Conservation (phyloP, 345 rosid species). For the Populus euphratica region DNA sequence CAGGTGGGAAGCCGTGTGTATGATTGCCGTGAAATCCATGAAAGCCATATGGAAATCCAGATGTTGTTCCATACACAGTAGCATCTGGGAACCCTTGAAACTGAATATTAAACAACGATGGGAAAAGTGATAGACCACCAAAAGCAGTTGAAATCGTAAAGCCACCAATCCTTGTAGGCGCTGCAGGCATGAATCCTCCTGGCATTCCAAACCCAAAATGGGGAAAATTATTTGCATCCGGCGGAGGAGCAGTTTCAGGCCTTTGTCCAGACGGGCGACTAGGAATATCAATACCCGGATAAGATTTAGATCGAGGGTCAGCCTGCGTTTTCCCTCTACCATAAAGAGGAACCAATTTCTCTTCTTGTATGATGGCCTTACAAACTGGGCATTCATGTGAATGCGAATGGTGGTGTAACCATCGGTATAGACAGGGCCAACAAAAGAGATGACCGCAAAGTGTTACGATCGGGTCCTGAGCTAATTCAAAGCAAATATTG, state of each 20-base stretch:
- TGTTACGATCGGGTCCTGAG: slow-evolving; percentile 84
- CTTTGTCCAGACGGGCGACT: slow-evolving; percentile 69
- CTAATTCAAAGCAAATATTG: slow-evolving; percentile 89
- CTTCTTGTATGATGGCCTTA: slow-evolving; percentile 86
- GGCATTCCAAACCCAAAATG: slow-evolving; percentile 59
- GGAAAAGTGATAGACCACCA: slow-evolving; percentile 59
- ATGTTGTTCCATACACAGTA: slow-evolving; percentile 53
- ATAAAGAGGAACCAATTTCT: slow-evolving; percentile 87
- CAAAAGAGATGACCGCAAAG: slow-evolving; percentile 91
- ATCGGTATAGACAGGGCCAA: slow-evolving; percentile 87
- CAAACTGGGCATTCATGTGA: slow-evolving; percentile 92
- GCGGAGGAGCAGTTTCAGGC: slow-evolving; percentile 61
- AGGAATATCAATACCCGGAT: slow-evolving; percentile 66
- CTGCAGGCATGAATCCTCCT: slow-evolving; percentile 73
- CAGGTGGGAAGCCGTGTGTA: slow-evolving; percentile 40
- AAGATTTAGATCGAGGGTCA: slow-evolving; percentile 70
- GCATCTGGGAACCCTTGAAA: slow-evolving; percentile 73
- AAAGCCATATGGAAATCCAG: slow-evolving; percentile 58
- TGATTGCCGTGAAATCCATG: slow-evolving; percentile 54
- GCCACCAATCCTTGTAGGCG: slow-evolving; percentile 62
- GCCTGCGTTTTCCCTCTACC: slow-evolving; percentile 79
- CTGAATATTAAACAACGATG: slow-evolving; percentile 70
- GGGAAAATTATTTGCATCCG: slow-evolving; percentile 42
- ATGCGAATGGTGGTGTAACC: slow-evolving; percentile 80
- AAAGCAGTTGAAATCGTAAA: slow-evolving; percentile 61